Percentiles rank a stretch among this genome's conserved stretches.
phyloP scores from a whole-genome alignment of 225 moss, liverwort and hornwort species.

The Sphagnum tenellum region DNA sequence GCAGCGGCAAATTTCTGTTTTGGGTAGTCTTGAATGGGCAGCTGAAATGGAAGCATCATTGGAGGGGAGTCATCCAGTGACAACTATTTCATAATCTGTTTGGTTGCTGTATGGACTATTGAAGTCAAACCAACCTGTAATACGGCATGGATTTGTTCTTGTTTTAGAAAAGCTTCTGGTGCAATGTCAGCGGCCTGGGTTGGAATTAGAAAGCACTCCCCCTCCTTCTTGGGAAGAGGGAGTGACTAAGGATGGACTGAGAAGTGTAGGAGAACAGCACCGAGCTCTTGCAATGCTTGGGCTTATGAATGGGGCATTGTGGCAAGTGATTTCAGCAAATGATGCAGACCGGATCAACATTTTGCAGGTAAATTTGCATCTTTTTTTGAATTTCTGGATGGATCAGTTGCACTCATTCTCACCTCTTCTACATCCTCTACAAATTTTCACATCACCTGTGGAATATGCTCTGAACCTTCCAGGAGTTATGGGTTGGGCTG shows the following conservation, averaged over 20 bases:
- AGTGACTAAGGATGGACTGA: constrained; percentile 54
- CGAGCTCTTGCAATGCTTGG: constrained; percentile 92
- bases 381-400: too few species aligned
- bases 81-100: constrained; percentile 83
- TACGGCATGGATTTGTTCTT: constrained; percentile 82
- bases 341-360: constrained; percentile 94
- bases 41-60: constrained; percentile 46
- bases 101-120: constrained; percentile 82
- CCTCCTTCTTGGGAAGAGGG: constrained; percentile 35
- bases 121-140: constrained; percentile 78
- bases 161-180: constrained; percentile 81
- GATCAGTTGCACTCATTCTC: too few species aligned
- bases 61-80: constrained; percentile 27
- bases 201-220: constrained; percentile 59
- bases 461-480: too few species aligned
- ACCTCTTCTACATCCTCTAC: too few species aligned
- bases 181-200: constrained; percentile 92
- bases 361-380: constrained; percentile 79
- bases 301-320: constrained; percentile 93
- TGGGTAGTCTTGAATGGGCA: constrained; percentile 69
- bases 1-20: constrained; percentile 79
- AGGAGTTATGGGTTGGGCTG: too few species aligned
- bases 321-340: constrained; percentile 97
- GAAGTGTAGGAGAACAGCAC: constrained; percentile 67
- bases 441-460: too few species aligned